Base-by-base conservation (phyloP, 768 basidiomycete genomes). In the Trametopsis cervina region DNA sequence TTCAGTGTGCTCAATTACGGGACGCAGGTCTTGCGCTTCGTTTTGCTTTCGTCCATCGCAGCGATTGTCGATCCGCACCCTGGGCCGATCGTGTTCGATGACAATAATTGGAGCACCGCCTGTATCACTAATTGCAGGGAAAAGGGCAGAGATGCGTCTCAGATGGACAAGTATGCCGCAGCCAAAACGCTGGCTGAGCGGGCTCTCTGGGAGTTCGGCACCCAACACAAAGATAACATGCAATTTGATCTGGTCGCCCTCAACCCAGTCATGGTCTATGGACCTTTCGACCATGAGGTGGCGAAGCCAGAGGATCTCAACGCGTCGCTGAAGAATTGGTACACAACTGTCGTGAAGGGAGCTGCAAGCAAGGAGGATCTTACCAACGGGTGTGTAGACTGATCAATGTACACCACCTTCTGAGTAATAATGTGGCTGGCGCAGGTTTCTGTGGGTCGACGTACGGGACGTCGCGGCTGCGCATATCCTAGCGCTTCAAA, bases 31-130 rank as follows among this genome's bases (percentile, higher is more conserved):
- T 60, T 85, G 50, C 74, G 84, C n/a, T 63, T 85, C 7, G 72
- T 85, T 10, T 60, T 84, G 48, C 80, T 80, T 0, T 77, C 78
- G 0, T 83, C 81, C 1, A 63, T 66, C 33, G 79, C 75, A 4
- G 62, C 54, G 9, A 44, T 57, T 38, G n/a, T 12, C 12, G 29
- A 15, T n/a, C 25, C 12, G 4, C 20, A 29, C 10, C 4, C 22
- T 9, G 36, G 10, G 12, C 10, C 38, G 10, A 10, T 26, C 15
- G 10, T 35, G 26, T 41, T 21, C 18, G 41, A 22, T 20, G 49
- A 62, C 46, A 48, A 52, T 17, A 61, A 70, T 51, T 71, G 69
- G 70, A 67, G 69, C 53, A 47, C 58, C 22, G 57, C 52, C 42
- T 59, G 60, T 15, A 50, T 60, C 26, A 46, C 55, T 24, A 53